phyloP scores from a whole-genome alignment of 2,329 filamentous ascomycete species.

The Exophiala lecanii-corni region DNA sequence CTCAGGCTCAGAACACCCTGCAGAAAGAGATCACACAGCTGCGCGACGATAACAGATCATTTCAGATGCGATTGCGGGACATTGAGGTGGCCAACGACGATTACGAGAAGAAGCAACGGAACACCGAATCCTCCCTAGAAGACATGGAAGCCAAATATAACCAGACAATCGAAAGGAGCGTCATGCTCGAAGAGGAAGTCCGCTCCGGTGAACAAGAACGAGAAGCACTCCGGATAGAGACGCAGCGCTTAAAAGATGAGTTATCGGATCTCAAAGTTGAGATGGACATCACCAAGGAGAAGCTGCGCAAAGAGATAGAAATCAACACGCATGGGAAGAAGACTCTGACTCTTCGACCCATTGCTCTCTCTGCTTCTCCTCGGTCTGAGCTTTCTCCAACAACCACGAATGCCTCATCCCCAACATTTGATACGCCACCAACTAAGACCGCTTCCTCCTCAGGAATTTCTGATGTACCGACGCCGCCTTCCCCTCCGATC shows the following conservation, averaged over 20 bases:
- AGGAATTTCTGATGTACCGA: conserved; percentile 62
- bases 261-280: conserved; percentile 91
- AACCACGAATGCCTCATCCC: conserved; percentile 78
- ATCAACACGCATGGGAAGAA: conserved; percentile 49
- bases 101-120: conserved; percentile 91
- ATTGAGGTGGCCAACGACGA: conserved; percentile 98
- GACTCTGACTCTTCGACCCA: conserved; percentile 46
- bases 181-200: conserved; percentile 94
- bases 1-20: conserved; percentile 73
- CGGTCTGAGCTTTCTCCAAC: conserved; percentile 71
- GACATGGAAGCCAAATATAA: conserved; percentile 98
- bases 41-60: conserved; percentile 73
- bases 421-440: conserved; percentile 82
- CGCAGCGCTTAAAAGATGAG: conserved; percentile 84
- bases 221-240: conserved; percentile 81
- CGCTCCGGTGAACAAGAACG: conserved; percentile 87
- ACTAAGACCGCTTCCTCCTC: conserved; percentile 61
- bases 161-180: conserved; percentile 81
- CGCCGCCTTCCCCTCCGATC: conserved; percentile 88
- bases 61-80: conserved; percentile 81
- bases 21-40: conserved; percentile 95
- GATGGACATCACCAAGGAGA: conserved; percentile 88
- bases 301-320: conserved; percentile 68
- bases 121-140: conserved; percentile 91
- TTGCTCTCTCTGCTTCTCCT: conserved; percentile 22